Percentiles rank a stretch among this genome's conserved stretches.
Evolutionary conservation across 495 filamentous ascomycete genomes (phyloP).

Genomic region (Pyrenula aspistea): DNA sequence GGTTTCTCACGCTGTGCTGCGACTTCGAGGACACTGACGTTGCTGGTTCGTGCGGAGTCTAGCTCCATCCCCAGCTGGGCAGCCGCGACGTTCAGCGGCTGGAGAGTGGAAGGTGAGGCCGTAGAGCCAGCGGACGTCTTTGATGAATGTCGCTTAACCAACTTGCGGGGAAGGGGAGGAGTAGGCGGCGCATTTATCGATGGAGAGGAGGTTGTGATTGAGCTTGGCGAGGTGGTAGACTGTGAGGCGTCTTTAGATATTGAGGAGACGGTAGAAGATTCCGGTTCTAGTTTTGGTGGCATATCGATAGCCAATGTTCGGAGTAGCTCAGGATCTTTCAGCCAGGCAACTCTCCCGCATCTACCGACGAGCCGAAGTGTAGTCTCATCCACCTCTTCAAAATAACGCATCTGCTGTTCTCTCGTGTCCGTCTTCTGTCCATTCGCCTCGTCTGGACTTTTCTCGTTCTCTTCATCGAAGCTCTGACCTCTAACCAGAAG

Average conservation of each 20-base stretch:
- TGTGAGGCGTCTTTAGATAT: slow-evolving; percentile 7
- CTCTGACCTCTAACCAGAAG: slow-evolving; percentile 42
- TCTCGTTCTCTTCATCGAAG: slow-evolving; percentile 13
- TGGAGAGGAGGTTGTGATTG: background rate
- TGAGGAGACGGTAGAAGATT: background rate
- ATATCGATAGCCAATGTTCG: background rate
- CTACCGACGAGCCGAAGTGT: slow-evolving; percentile 73
- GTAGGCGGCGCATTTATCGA: slow-evolving; percentile 36
- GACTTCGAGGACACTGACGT: slow-evolving; percentile 62
- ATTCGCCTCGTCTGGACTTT: slow-evolving; percentile 9
- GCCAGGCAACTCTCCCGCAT: slow-evolving; percentile 75
- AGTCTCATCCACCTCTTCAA: slow-evolving; percentile 82
- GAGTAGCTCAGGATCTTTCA: slow-evolving; percentile 34
- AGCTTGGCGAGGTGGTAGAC: slow-evolving; percentile 8
- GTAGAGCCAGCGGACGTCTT: background rate
- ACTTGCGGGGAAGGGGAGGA: slow-evolving; percentile 9
- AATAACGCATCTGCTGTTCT: slow-evolving; percentile 53
- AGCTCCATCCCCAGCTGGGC: slow-evolving; percentile 32
- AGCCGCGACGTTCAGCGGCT: background rate
- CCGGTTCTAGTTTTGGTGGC: background rate
- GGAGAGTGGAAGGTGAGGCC: background rate
- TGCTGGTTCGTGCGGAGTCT: slow-evolving; percentile 30
- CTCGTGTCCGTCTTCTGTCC: slow-evolving; percentile 22
- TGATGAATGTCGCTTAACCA: background rate
- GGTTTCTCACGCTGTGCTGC: slow-evolving; percentile 74